Evolutionary conservation across 148 eudicot species (phyloP), one percentile per base, ranked within the genome.

Genomic region (Heliamphora exappendiculata): DNA sequence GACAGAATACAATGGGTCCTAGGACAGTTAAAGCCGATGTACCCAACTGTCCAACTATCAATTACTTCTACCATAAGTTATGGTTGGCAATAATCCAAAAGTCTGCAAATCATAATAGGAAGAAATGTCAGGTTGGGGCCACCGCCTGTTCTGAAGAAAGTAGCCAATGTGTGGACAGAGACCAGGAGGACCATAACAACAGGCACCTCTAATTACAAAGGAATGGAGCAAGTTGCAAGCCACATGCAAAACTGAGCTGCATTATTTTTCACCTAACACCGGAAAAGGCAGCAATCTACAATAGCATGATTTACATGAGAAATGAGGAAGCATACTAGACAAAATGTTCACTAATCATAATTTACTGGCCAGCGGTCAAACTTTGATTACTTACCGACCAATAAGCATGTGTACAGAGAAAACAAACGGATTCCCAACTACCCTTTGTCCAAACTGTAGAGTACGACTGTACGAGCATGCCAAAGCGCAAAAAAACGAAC

Each of bases 31-130:
- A 70, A 79, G 70, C 73, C 74, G 68, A 70, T 77, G 51, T 55
- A 84, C 75, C 84, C 49, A 79, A 85, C 76, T 67, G 54, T 80
- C 74, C 70, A 76, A 63, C 80, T 36, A 83, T 60, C 28, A 70
- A 84, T 78, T 77, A 74, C 64, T 73, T 24, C n/a, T 22, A 45
- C 37, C 55, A 16, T 58, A 62, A 26, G 34, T 45, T 41, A 29
- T n/a, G 45, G 57, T 22, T 54, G 20, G 44, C 57, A 60, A 54
- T 65, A 31, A 62, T 54, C 45, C 37, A 76, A 44, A 80, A 26
- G 55, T 44, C 33, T 42, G 24, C 41, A 37, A 33, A 49, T 51
- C 59, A 68, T 36, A 49, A 10, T 41, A 55, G 66, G 67, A 53
- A 71, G 28, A 76, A 63, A 26, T 16, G 28, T 62, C 59, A 64